phyloP scores from a whole-genome alignment of 306 rosid species.

The Citrullus mucosospermus region DNA sequence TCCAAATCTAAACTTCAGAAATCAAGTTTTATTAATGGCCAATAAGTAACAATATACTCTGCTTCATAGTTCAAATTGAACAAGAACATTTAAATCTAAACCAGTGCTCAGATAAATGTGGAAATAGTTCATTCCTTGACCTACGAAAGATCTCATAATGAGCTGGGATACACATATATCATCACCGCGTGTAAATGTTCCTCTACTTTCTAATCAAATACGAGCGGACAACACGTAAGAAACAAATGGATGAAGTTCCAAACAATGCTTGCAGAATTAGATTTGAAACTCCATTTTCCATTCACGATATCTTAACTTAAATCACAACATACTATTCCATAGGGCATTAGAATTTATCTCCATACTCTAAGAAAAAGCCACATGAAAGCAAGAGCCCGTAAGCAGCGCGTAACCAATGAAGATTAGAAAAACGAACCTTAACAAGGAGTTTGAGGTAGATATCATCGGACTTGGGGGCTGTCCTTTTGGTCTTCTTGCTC shows the following conservation, averaged over 20 bases:
- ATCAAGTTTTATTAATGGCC: neutral
- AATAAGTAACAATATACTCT: neutral
- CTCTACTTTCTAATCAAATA: neutral
- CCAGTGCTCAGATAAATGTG: slow-evolving; percentile 9
- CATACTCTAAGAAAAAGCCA: neutral
- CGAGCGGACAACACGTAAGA: too few species aligned
- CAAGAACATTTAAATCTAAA: neutral
- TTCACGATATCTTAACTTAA: neutral
- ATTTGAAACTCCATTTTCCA: neutral
- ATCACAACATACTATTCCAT: neutral
- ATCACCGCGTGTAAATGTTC: slow-evolving; percentile 12
- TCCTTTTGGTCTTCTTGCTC: slow-evolving; percentile 63
- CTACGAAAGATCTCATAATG: slow-evolving; percentile 35
- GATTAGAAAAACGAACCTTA: slow-evolving; percentile 22
- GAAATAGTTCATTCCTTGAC: slow-evolving; percentile 22
- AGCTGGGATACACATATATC: slow-evolving; percentile 42
- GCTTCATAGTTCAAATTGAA: neutral
- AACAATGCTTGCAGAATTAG: neutral
- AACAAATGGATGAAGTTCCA: neutral
- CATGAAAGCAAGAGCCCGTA: neutral
- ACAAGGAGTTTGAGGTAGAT: slow-evolving; percentile 70
- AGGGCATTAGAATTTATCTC: neutral
- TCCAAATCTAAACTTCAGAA: neutral
- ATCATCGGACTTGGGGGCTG: slow-evolving; percentile 61
- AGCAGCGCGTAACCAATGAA: neutral